Evolutionary conservation across 176 grass and related monocot genomes (phyloP).

Genomic region (Rhynchospora tenuis): DNA sequence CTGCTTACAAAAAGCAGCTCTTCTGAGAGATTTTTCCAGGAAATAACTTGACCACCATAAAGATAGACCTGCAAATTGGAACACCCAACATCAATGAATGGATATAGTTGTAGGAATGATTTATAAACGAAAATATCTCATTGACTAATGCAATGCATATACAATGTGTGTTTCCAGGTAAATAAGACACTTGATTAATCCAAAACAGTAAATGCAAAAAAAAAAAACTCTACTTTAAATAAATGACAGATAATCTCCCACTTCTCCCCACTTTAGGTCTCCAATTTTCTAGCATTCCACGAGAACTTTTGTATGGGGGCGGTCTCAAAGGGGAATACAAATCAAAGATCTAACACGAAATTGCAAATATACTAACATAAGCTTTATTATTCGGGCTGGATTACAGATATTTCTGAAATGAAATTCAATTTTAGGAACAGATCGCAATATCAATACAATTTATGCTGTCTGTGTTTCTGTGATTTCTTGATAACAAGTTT

Average conservation of each 20-base stretch:
- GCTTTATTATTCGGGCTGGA: background rate
- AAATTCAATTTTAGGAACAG: background rate
- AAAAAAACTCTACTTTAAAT: background rate
- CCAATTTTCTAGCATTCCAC: background rate
- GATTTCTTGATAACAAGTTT: background rate
- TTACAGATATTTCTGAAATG: background rate
- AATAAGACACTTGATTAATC: background rate
- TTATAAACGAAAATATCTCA: background rate
- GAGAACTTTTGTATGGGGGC: background rate
- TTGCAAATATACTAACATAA: background rate
- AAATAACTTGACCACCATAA: constrained; percentile 76
- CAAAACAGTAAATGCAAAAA: background rate
- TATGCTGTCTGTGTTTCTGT: background rate
- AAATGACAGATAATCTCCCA: background rate
- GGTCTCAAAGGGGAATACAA: background rate
- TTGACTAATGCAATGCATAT: background rate
- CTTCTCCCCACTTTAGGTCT: background rate
- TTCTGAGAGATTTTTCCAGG: constrained; percentile 76
- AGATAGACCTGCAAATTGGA: constrained; percentile 37
- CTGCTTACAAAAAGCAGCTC: constrained; percentile 80
- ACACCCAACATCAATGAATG: background rate
- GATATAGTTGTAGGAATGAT: background rate
- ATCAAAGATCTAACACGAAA: background rate
- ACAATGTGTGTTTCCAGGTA: background rate
- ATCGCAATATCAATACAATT: background rate